A percentile compares a stretch with the other conserved stretches of the same genome.
phyloP scores from a whole-genome alignment of 768 basidiomycete genomes.

The Chalciporus piperatus region DNA sequence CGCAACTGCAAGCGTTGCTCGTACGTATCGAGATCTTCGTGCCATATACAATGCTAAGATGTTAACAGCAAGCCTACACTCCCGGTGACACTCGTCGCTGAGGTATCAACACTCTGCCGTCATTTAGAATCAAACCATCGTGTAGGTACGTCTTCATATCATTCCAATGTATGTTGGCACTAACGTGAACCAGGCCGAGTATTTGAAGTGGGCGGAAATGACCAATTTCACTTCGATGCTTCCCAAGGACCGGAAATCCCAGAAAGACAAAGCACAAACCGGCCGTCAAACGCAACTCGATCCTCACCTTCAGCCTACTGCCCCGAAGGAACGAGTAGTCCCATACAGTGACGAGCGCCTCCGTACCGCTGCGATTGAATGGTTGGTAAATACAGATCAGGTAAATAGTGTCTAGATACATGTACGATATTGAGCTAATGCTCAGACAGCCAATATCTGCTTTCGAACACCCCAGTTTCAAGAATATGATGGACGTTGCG shows the following conservation, averaged over 20 bases:
- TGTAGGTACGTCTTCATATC: too few relatives aligned
- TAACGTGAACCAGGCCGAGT: background rate
- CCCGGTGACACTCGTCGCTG: too few relatives aligned
- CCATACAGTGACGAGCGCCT: conserved; percentile 31
- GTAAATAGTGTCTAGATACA: conserved; percentile 14
- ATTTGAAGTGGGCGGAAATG: conserved; percentile 5
- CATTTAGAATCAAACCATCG: too few relatives aligned
- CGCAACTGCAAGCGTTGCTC: too few relatives aligned
- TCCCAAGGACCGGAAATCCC: conserved; percentile 13
- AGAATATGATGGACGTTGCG: too few relatives aligned
- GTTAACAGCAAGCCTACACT: too few relatives aligned
- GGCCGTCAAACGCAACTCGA: background rate
- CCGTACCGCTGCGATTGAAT: conserved; percentile 31
- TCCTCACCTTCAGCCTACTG: background rate
- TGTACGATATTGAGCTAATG: background rate
- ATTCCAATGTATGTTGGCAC: too few relatives aligned
- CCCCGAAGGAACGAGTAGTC: conserved; percentile 14
- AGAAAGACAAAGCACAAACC: background rate
- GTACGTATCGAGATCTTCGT: too few relatives aligned
- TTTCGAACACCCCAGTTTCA: conserved; percentile 31
- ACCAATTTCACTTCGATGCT: conserved; percentile 23
- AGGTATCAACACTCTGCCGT: too few relatives aligned
- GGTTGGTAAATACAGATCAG: conserved; percentile 40
- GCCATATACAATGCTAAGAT: too few relatives aligned
- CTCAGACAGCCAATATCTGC: conserved; percentile 27